Conservation (phyloP, 2,329 filamentous ascomycete species). For the Penicillium sp. region DNA sequence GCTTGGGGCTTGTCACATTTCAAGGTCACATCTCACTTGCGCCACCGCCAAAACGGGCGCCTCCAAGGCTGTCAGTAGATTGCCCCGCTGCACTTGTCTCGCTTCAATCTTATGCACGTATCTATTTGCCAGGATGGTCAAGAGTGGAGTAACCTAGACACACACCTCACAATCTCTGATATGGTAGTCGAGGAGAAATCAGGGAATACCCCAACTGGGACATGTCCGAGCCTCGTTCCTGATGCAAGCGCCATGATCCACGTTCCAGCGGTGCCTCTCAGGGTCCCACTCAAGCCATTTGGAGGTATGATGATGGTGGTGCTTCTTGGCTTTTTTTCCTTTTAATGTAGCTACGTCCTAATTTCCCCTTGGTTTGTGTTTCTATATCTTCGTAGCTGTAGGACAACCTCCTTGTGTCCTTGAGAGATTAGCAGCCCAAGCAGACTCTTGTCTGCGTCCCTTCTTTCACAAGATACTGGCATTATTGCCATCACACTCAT, state of each 20-base stretch:
- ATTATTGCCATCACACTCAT: slow-evolving; percentile 31
- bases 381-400: not conserved
- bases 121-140: not conserved
- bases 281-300: not conserved
- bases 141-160: not conserved
- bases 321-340: not conserved
- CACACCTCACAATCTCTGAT: not conserved
- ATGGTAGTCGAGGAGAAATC: not conserved
- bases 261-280: not conserved
- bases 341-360: not conserved
- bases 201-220: not conserved
- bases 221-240: not conserved
- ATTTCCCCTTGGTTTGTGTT: not conserved
- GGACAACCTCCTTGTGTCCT: slow-evolving; percentile 11
- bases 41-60: not conserved
- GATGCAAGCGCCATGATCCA: not conserved
- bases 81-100: not conserved
- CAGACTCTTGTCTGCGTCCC: slow-evolving; percentile 55
- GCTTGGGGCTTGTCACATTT: not conserved
- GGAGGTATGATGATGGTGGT: not conserved
- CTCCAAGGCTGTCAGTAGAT: not conserved
- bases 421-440: slow-evolving; percentile 20
- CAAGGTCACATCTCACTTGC: not conserved
- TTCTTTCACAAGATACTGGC: slow-evolving; percentile 46
- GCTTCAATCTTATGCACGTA: not conserved